These are phyloP conservation scores for Trichosporon coremiiforme DNA, from an alignment of 1,284 basidiomycete species.

Conservation along the genomic window DNA sequence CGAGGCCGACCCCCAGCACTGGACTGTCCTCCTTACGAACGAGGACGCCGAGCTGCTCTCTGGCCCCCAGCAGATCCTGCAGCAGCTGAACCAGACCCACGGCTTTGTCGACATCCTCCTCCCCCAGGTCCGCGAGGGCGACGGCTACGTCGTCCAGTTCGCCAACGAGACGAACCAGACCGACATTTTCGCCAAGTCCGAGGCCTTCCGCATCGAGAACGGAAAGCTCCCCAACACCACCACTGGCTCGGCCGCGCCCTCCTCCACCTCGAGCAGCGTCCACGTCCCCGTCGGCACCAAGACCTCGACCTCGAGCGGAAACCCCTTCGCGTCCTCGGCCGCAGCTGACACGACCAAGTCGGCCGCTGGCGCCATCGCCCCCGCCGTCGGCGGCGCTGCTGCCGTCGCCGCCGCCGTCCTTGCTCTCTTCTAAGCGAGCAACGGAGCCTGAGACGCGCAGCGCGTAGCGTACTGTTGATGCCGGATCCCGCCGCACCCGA, in stretches of 20 bases:
- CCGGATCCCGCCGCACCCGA: too few species aligned
- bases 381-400: constrained; percentile 27
- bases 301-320: constrained; percentile 18
- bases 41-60: constrained; percentile 36
- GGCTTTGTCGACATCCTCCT: constrained; percentile 40
- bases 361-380: constrained; percentile 5
- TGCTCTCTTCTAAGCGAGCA: constrained; percentile 27
- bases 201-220: constrained; percentile 55
- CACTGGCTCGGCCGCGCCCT: constrained; percentile 7
- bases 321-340: constrained; percentile 28
- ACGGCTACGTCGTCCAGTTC: constrained; percentile 59
- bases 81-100: constrained; percentile 37
- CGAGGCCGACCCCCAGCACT: constrained; percentile 43
- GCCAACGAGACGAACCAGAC: constrained; percentile 58
- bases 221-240: constrained; percentile 34
- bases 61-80: constrained; percentile 47
- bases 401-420: constrained; percentile 28
- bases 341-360: neutral
- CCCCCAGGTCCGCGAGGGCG: constrained; percentile 31
- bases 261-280: neutral
- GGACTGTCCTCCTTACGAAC: constrained; percentile 47
- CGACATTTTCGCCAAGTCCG: constrained; percentile 58
- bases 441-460: too few species aligned
- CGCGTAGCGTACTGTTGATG: too few species aligned
- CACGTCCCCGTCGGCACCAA: constrained; percentile 29